phyloP scores from a whole-genome alignment of 1,284 basidiomycete species.

The Mycosarcoma mackinlayi region DNA sequence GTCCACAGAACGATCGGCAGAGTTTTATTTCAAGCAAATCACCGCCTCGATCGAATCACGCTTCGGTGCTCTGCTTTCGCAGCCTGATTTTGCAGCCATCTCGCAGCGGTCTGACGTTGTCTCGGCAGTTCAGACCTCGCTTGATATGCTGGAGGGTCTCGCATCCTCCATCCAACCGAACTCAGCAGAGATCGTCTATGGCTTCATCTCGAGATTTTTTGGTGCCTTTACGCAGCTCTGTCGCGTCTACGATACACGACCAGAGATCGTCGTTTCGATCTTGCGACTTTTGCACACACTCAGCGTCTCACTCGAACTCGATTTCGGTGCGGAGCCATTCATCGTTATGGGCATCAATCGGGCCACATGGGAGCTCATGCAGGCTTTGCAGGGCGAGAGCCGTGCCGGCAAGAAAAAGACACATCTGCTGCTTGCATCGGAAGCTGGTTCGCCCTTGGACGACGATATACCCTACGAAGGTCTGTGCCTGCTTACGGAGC shows the following conservation, averaged over 20 bases:
- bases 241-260: conserved; percentile 40
- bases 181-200: conserved; percentile 50
- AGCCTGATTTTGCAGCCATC: conserved; percentile 38
- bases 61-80: conserved; percentile 46
- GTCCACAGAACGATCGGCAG: conserved; percentile 33
- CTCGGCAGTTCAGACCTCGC: conserved; percentile 45
- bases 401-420: conserved; percentile 33
- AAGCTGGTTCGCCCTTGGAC: conserved; percentile 41
- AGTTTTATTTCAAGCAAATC: conserved; percentile 53
- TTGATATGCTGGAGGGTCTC: conserved; percentile 60
- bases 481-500: conserved; percentile 43
- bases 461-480: conserved; percentile 58
- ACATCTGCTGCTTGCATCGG: conserved; percentile 24
- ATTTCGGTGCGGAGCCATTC: conserved; percentile 42
- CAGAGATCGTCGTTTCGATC: conserved; percentile 42
- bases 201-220: conserved; percentile 53
- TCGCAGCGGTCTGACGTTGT: conserved; percentile 52
- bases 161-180: conserved; percentile 49
- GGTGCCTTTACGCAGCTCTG: conserved; percentile 42
- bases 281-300: conserved; percentile 45
- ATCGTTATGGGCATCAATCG: conserved; percentile 40
- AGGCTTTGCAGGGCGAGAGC: conserved; percentile 29
- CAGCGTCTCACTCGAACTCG: conserved; percentile 34
- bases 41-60: conserved; percentile 52
- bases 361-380: conserved; percentile 36